phyloP scores from a whole-genome alignment of 345 rosid species.

The thale cress (Arabidopsis thaliana) region DNA sequence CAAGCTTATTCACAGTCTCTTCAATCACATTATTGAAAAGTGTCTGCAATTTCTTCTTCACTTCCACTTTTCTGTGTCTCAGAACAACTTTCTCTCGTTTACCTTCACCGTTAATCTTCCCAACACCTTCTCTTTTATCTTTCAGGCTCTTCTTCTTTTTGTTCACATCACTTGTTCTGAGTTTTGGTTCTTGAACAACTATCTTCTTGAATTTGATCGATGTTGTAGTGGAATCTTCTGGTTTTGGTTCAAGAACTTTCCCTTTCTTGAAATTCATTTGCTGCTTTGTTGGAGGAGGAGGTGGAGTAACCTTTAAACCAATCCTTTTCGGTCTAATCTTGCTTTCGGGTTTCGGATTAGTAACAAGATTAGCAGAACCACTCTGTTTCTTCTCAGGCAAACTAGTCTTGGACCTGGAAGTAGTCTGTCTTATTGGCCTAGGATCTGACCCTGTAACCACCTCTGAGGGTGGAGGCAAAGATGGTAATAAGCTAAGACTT shows the following conservation, averaged over 20 bases:
- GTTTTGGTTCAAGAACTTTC: conserved; percentile 61
- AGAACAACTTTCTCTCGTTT: conserved; percentile 56
- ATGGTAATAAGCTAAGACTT: conserved; percentile 21
- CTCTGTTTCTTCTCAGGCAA: conserved; percentile 31
- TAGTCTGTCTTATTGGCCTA: conserved; percentile 34
- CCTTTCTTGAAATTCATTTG: conserved; percentile 72
- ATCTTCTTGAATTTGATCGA: conserved; percentile 59
- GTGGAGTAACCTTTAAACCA: conserved; percentile 49
- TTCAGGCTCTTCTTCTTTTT: conserved; percentile 66
- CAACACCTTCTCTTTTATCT: conserved; percentile 60
- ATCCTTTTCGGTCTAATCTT: conserved; percentile 52
- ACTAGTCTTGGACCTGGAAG: conserved; percentile 35
- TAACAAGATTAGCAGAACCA: conserved; percentile 32
- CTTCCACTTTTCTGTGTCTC: conserved; percentile 77
- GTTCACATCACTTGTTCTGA: conserved; percentile 33
- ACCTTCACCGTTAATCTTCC: conserved; percentile 42
- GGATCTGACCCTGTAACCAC: conserved; percentile 33
- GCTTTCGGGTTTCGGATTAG: conserved; percentile 55
- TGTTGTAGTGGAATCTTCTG: conserved; percentile 50
- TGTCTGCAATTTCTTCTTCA: conserved; percentile 66
- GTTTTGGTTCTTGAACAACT: conserved; percentile 45
- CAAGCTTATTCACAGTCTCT: conserved; percentile 92
- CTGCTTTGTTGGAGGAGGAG: conserved; percentile 47
- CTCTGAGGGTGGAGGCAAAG: conserved; percentile 24
- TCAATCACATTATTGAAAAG: conserved; percentile 91